Evolutionary conservation across 2,329 filamentous ascomycete genomes (phyloP).

Genomic region (Talaromyces pinophilus): DNA sequence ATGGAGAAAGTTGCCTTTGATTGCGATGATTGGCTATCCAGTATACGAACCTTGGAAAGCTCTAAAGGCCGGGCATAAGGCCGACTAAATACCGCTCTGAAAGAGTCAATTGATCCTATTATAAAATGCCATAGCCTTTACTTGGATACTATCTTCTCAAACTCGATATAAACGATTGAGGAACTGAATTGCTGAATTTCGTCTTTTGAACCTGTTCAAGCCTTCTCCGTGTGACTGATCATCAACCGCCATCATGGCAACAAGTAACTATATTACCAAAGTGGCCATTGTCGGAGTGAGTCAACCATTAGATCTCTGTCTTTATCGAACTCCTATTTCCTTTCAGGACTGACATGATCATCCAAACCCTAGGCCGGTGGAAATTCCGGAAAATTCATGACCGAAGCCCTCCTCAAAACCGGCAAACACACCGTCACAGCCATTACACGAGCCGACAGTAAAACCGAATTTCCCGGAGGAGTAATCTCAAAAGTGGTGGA

Average conservation of each 20-base stretch:
- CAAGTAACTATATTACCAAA: conserved; percentile 5
- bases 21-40: neutral
- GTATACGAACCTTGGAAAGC: neutral
- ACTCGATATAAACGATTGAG: neutral
- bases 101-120: neutral
- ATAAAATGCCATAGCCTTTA: neutral
- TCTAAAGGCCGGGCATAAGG: neutral
- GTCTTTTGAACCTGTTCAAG: neutral
- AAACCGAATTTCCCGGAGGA: neutral
- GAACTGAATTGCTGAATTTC: neutral
- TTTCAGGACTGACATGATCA: neutral
- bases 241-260: neutral
- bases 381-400: conserved; percentile 2
- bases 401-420: neutral
- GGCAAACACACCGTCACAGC: conserved; percentile 1
- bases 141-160: neutral
- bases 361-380: neutral
- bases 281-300: conserved; percentile 18
- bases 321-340: neutral
- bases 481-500: neutral
- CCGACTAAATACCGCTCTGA: neutral
- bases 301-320: neutral
- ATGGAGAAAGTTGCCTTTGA: neutral
- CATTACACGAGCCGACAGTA: neutral
- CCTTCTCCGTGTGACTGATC: neutral